Evolutionary conservation across 2,329 filamentous ascomycete genomes (phyloP), one percentile per base, ranked within the genome.

Genomic region (Sphaceloma murrayae): DNA sequence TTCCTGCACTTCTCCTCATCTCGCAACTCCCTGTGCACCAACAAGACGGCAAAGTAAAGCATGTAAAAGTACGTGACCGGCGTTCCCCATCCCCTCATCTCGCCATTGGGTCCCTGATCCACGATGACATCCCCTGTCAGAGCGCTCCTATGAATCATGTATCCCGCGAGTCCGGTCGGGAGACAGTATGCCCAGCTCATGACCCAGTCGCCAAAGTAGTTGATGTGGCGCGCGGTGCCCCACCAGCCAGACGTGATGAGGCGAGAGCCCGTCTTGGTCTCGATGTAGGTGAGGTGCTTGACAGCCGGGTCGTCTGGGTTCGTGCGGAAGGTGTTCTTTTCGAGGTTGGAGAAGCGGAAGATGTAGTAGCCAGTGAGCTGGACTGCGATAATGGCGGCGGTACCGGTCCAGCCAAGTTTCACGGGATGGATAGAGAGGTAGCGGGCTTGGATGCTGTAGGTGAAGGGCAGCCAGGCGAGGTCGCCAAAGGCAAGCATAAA

Each of bases 401-500:
- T 69, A 8, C 83, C 84, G 10, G 68, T 55, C 26, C 75, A 67
- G 1, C 87, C 87, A 4, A 96, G 78, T n/a, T 80, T 72, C 10
- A 87, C 68, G 0, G 89, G 89, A 62, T 93, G 82, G 8, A 82
- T 73, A 1, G 87, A 75, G 4, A 96, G 77, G 62, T 95, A 96
- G 32, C 85, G 79, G 5, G 82, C 78, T 63, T 94, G 88, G 26
- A 85, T 70, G 13, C 78, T 83, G 70, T 94, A 96, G 47, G 85
- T 72, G 61, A 94, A 94, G 0, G 89, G 89, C 2, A 95, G 75
- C 89, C 89, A 96, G 49, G 83, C 84, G 4, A 95, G 72, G 56
- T 96, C 89, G 46, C 87, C 89, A 59, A 95, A 95, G 2, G 85
- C 72, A 24, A 96, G 73, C 89, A 96, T 96, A 68, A 86, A 86